Conservation (phyloP, 2,329 filamentous ascomycete genomes). For the Fusarium sp. region DNA sequence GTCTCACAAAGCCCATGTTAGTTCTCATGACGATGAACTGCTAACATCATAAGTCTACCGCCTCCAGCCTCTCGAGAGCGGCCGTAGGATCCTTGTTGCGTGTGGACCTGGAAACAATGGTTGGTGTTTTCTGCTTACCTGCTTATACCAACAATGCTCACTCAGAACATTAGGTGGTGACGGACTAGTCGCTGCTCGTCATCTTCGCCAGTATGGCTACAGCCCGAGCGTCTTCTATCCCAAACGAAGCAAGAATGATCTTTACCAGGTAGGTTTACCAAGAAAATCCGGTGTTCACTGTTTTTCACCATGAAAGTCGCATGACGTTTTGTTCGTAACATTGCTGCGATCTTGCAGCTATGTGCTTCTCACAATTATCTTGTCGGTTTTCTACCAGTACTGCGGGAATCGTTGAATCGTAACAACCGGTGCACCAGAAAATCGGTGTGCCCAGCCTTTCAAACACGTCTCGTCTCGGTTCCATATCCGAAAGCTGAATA, state of each 20-base stretch:
- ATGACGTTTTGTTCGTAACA: not conserved
- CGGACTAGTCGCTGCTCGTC: conserved; percentile 90
- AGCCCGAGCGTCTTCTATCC: conserved; percentile 89
- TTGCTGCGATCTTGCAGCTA: conserved; percentile 16
- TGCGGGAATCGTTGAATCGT: conserved; percentile 15
- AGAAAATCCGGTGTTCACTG: conserved; percentile 25
- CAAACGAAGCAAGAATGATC: conserved; percentile 87
- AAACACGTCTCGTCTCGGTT: conserved; percentile 4
- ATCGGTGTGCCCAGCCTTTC: conserved; percentile 1
- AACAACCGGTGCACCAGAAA: conserved; percentile 5
- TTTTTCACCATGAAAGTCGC: conserved; percentile 10
- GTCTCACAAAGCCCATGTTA: not conserved
- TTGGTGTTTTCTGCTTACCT: conserved; percentile 40
- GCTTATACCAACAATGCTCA: not conserved
- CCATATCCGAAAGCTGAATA: conserved; percentile 4
- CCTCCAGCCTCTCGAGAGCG: conserved; percentile 77
- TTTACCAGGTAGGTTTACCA: conserved; percentile 76
- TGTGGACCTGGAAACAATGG: conserved; percentile 85
- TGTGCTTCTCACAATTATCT: conserved; percentile 30
- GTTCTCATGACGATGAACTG: not conserved
- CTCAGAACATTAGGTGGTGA: conserved; percentile 70
- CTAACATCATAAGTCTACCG: conserved; percentile 71
- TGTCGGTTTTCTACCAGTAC: conserved; percentile 26
- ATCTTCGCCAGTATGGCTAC: conserved; percentile 92
- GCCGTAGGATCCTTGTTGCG: conserved; percentile 81